Percentiles rank a stretch among this genome's conserved stretches.
phyloP scores from a whole-genome alignment of 345 rosid species.

The Lepidium sativum region DNA sequence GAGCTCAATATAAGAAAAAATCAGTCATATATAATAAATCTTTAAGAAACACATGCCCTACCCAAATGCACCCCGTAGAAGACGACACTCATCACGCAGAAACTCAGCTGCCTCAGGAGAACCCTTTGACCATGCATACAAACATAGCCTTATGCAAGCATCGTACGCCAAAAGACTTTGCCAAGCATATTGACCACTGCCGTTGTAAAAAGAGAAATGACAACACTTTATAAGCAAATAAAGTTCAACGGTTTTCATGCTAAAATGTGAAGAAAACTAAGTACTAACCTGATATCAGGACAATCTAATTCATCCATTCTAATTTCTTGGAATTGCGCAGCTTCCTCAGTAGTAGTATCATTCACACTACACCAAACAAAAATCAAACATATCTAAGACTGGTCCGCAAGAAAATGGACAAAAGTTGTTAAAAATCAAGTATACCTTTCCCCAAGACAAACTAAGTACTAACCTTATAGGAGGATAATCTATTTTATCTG shows the following conservation, averaged over 20 bases:
- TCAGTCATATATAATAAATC: not conserved
- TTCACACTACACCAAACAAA: constrained; percentile 33
- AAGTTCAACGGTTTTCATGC: not conserved
- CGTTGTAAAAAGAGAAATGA: not conserved
- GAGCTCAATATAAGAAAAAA: not conserved
- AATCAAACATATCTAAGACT: constrained; percentile 16
- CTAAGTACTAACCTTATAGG: no score
- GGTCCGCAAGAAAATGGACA: constrained; percentile 5
- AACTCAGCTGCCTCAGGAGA: constrained; percentile 92
- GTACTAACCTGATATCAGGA: constrained; percentile 50
- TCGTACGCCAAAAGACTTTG: constrained; percentile 86
- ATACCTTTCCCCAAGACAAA: constrained; percentile 43
- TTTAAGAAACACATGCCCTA: constrained; percentile 26
- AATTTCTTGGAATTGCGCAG: constrained; percentile 40
- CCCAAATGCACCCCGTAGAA: constrained; percentile 94
- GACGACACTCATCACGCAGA: constrained; percentile 76
- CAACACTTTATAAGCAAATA: not conserved
- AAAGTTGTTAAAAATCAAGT: not conserved
- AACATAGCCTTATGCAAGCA: constrained; percentile 83
- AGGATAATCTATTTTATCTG: no score
- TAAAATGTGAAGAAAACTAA: not conserved
- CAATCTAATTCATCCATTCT: constrained; percentile 38
- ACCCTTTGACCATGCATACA: constrained; percentile 76
- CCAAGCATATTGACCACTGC: constrained; percentile 88
- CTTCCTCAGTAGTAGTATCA: constrained; percentile 19